Evolutionary conservation across 1,139 yeast genomes (phyloP).

Genomic region (Tardiomyces digboiensis): DNA sequence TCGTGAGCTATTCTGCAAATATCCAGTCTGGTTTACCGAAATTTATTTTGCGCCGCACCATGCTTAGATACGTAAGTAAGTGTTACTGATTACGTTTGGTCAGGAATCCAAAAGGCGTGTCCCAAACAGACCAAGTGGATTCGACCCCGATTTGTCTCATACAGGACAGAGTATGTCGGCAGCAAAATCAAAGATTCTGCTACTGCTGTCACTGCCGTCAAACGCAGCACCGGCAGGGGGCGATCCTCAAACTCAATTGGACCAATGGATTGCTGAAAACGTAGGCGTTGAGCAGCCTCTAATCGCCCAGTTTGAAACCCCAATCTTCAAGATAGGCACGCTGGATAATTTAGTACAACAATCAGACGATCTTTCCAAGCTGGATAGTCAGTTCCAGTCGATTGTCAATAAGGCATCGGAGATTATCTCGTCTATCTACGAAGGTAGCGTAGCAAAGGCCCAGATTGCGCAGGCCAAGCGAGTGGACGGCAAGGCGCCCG

Average conservation of each 20-base stretch:
- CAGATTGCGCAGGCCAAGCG: constrained; percentile 37
- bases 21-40: too few species aligned
- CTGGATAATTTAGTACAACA: constrained; percentile 85
- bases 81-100: too few species aligned
- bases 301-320: constrained; percentile 45
- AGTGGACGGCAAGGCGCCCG: constrained; percentile 43
- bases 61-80: too few species aligned
- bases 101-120: too few species aligned
- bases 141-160: too few species aligned
- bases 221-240: constrained; percentile 40
- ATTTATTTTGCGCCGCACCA: too few species aligned
- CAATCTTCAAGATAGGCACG: constrained; percentile 93
- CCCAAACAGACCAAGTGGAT: too few species aligned
- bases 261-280: constrained; percentile 29
- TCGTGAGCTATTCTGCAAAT: too few species aligned
- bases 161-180: too few species aligned
- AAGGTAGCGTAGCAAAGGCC: constrained; percentile 36
- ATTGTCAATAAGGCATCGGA: constrained; percentile 72
- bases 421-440: constrained; percentile 45
- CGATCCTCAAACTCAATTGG: constrained; percentile 30
- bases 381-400: constrained; percentile 63
- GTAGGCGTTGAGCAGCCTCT: constrained; percentile 16
- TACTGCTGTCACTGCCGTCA: constrained; percentile 38
- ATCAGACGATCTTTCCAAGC: constrained; percentile 77
- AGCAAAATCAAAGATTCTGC: constrained; percentile 1